Evolutionary conservation across 2,329 filamentous ascomycete species (phyloP).

Genomic region (Diaporthe vexans): DNA sequence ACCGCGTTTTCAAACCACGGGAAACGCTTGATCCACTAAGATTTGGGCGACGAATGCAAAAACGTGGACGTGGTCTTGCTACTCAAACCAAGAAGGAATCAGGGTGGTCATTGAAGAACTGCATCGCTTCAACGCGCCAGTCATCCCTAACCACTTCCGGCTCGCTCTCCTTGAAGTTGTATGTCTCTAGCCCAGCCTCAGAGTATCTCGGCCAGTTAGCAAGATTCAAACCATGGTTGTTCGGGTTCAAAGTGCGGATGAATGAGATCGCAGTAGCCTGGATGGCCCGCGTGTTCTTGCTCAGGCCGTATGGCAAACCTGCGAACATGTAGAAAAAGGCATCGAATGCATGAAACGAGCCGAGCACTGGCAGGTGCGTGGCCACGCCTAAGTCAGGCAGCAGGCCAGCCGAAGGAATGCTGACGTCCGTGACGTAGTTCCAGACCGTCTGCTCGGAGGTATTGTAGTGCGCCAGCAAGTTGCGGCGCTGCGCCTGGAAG

Average conservation of each 20-base stretch:
- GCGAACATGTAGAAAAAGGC: constrained; percentile 9
- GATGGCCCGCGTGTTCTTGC: not conserved
- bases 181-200: not conserved
- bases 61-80: no score
- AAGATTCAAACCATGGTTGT: constrained; percentile 8
- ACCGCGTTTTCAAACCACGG: no score
- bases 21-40: no score
- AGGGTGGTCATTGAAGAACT: not conserved
- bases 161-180: constrained; percentile 8
- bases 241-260: not conserved
- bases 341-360: constrained; percentile 15
- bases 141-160: not conserved
- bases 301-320: not conserved
- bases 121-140: constrained; percentile 2
- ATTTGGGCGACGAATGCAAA: no score
- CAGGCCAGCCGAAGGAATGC: constrained; percentile 9
- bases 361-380: constrained; percentile 3
- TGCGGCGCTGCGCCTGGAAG: constrained; percentile 20
- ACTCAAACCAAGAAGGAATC: constrained; percentile 2
- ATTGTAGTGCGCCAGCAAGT: not conserved
- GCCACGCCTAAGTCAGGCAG: not conserved
- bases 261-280: constrained; percentile 1
- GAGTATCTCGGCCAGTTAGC: constrained; percentile 1
- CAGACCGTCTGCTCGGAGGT: constrained; percentile 6
- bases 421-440: not conserved